These are phyloP conservation scores for Leavenworthia alabamica DNA, from an alignment of 345 rosid genomes.

Conservation along the genomic window DNA sequence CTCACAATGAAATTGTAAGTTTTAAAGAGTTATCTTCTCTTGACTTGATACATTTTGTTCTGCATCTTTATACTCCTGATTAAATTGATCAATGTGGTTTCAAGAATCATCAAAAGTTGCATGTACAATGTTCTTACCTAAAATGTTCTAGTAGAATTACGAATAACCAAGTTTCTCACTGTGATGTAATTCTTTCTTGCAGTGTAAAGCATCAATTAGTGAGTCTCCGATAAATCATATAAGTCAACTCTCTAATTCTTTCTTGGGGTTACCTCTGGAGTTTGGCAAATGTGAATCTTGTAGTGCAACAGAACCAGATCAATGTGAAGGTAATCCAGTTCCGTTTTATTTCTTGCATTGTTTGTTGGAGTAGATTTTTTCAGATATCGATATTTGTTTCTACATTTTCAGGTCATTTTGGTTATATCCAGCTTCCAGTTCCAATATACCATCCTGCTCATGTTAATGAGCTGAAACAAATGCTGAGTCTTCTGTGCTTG, in stretches of 20 bases:
- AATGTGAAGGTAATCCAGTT: constrained; percentile 69
- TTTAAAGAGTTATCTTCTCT: constrained; percentile 9
- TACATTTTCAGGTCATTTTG: constrained; percentile 75
- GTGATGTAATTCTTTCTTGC: constrained; percentile 1
- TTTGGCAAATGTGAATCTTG: constrained; percentile 91
- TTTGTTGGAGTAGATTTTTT: background rate
- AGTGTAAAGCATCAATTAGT: constrained; percentile 68
- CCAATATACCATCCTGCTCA: constrained; percentile 92
- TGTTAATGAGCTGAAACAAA: constrained; percentile 58
- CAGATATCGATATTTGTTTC: constrained; percentile 21
- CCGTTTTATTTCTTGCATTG: background rate
- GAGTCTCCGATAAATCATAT: constrained; percentile 64
- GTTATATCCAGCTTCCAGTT: constrained; percentile 71
- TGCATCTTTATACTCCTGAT: background rate
- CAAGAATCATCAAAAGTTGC: background rate
- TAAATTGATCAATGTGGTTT: background rate
- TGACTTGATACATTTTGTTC: background rate
- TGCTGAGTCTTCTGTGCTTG: constrained; percentile 76
- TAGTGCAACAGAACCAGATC: constrained; percentile 70
- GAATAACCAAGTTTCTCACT: background rate
- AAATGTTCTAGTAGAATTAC: background rate
- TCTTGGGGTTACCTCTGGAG: constrained; percentile 87
- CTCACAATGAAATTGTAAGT: constrained; percentile 70
- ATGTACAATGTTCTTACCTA: constrained; percentile 6
- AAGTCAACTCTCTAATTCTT: constrained; percentile 72